These are phyloP conservation scores for Royoungia palumana DNA, from an alignment of 768 basidiomycete species.

Conservation along the genomic window DNA sequence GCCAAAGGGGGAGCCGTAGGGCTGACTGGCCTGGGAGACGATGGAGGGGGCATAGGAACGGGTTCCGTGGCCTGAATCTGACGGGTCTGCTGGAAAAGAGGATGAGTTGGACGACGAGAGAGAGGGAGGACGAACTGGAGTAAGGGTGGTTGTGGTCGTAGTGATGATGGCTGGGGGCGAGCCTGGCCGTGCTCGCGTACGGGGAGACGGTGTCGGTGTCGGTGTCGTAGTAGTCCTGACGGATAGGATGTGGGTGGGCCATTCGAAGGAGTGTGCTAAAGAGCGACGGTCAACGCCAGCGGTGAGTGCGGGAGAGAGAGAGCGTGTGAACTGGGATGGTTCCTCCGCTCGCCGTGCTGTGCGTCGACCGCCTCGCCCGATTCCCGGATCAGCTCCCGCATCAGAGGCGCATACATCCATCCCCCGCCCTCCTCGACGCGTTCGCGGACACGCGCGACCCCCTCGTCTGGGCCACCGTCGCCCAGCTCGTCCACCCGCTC, in stretches of 20 bases:
- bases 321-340: too few relatives aligned
- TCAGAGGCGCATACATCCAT: conserved; percentile 35
- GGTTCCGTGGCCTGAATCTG: conserved; percentile 30
- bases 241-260: conserved; percentile 32
- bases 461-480: conserved; percentile 57
- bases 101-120: conserved; percentile 1
- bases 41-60: conserved; percentile 56
- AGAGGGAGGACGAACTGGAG: conserved; percentile 13
- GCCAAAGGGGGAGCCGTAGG: conserved; percentile 56
- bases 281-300: conserved; percentile 27
- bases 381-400: conserved; percentile 41
- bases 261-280: conserved; percentile 34
- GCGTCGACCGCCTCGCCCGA: conserved; percentile 42
- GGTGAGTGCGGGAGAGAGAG: conserved; percentile 8
- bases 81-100: conserved; percentile 22
- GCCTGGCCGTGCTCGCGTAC: conserved; percentile 56
- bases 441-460: conserved; percentile 44
- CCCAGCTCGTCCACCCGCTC: conserved; percentile 56
- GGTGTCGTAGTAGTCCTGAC: conserved; percentile 41
- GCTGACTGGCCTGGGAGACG: conserved; percentile 57
- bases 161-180: conserved; percentile 43
- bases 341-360: conserved; percentile 50
- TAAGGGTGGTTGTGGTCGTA: conserved; percentile 28
- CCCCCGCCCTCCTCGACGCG: conserved; percentile 42
- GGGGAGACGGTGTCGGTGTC: conserved; percentile 54